Evolutionary conservation across 1,139 yeast genomes (phyloP).

Genomic region (Kluyveromyces marxianus): DNA sequence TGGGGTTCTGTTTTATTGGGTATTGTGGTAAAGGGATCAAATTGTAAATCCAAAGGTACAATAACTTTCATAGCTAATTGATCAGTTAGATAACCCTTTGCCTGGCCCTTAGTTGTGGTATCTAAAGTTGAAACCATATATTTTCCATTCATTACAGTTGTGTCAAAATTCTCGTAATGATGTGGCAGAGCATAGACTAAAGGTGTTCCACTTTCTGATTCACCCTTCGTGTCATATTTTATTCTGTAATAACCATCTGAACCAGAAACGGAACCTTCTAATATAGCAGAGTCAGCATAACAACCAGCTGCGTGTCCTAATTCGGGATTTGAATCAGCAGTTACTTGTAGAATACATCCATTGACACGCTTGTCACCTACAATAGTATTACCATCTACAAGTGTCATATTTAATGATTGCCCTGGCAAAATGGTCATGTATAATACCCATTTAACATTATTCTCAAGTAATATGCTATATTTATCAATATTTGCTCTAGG

Average conservation of each 20-base stretch:
- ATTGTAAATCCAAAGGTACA: slow-evolving; percentile 44
- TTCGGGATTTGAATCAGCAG: slow-evolving; percentile 33
- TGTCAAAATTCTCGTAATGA: slow-evolving; percentile 45
- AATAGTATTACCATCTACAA: slow-evolving; percentile 47
- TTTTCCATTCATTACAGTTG: slow-evolving; percentile 12
- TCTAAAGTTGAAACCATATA: slow-evolving; percentile 43
- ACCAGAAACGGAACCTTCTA: slow-evolving; percentile 23
- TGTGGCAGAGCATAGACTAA: slow-evolving; percentile 60
- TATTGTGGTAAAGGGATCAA: slow-evolving; percentile 57
- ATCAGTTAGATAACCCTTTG: slow-evolving; percentile 51
- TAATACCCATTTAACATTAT: slow-evolving; percentile 41
- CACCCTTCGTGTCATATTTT: slow-evolving; percentile 33
- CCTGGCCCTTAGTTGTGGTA: slow-evolving; percentile 62
- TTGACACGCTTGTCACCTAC: slow-evolving; percentile 33
- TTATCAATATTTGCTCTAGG: slow-evolving; percentile 34
- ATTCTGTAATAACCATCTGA: slow-evolving; percentile 33
- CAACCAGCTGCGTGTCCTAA: slow-evolving; percentile 50
- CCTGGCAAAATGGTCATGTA: slow-evolving; percentile 37
- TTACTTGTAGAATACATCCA: slow-evolving; percentile 32
- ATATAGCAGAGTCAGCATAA: slow-evolving; percentile 33
- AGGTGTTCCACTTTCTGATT: slow-evolving; percentile 30
- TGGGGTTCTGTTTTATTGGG: slow-evolving; percentile 27
- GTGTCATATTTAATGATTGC: slow-evolving; percentile 33
- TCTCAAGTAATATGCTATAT: slow-evolving; percentile 36
- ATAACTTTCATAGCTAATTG: slow-evolving; percentile 38